Base-by-base conservation (phyloP, 768 basidiomycete species). In the Lanmaoa rubissima region DNA sequence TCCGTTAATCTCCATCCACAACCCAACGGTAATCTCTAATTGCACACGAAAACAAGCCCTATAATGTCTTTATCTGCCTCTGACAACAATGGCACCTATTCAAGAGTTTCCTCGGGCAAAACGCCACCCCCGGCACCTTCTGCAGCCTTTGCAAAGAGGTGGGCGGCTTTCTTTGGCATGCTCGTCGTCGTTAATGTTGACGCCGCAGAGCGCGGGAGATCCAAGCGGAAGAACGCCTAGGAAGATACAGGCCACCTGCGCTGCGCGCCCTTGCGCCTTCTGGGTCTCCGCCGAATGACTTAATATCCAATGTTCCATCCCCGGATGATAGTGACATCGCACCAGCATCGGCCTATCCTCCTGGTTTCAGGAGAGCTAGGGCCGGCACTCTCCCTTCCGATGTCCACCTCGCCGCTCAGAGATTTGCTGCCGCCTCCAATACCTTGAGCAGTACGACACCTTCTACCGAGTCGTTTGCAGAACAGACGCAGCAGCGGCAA, bases 371-470 rank as follows among this genome's bases (percentile, higher is more conserved):
- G 77, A 86, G 94, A 79, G 92, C 94, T 69, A 87, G 94, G 86
- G 96, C 95, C 63, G 96, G 94, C 55, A 98, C 95, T 79, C 84
- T 98, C 68, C 95, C 95, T 75, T 96, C 94, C 64, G 95, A 95
- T 72, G 88, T 96, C 51, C 88, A 90, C 68, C 86, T 93, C 64
- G 90, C 88, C 56, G 87, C 92, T 51, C 89, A 92, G 72, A 84
- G 87, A 55, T 92, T 85, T 73, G 87, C 86, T 31, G 85, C 87
- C 34, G 79, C 86, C 55, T 81, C 85, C 26, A 81, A 73, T 73
- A 83, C 81, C 34, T 70, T 86, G 64, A 73, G 78, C 43, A 79
- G 75, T 65, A 76, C 80, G 46, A 58, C 77, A 67, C 62, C 83
- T 69, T 74, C 74, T 66, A 71, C 83, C 72, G 77, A 81, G 70